A percentile compares a stretch with the other conserved stretches of the same genome.
These are phyloP conservation scores for Beauveria varroae DNA, from an alignment of 2,329 filamentous ascomycete genomes.

Conservation along the genomic window DNA sequence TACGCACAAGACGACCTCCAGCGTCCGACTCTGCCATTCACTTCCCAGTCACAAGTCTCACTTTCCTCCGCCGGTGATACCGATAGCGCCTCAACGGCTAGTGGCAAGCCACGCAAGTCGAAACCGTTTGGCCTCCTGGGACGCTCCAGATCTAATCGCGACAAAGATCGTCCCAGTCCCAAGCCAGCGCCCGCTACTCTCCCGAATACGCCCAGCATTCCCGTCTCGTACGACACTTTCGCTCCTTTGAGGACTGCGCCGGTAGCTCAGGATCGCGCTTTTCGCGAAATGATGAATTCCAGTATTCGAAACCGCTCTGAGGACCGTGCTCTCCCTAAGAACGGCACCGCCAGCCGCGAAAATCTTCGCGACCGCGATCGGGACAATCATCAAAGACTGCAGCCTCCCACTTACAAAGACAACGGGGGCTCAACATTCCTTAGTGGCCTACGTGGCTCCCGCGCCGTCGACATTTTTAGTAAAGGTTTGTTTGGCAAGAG, in stretches of 20 bases:
- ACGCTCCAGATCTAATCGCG: constrained; percentile 44
- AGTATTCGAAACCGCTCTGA: constrained; percentile 63
- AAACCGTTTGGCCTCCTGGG: constrained; percentile 48
- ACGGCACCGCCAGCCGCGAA: constrained; percentile 35
- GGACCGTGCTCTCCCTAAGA: constrained; percentile 50
- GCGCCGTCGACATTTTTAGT: constrained; percentile 72
- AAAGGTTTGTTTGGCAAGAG: constrained; percentile 79
- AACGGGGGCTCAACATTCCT: constrained; percentile 59
- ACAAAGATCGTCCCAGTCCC: constrained; percentile 38
- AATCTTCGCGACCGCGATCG: constrained; percentile 39
- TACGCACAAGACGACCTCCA: constrained; percentile 3
- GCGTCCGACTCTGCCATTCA: constrained; percentile 25
- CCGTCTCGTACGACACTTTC: constrained; percentile 22
- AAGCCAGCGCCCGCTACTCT: constrained; percentile 25
- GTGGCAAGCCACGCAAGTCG: constrained; percentile 41
- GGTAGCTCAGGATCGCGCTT: constrained; percentile 56
- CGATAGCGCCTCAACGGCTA: constrained; percentile 30
- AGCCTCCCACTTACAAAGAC: constrained; percentile 50
- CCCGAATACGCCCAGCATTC: constrained; percentile 19
- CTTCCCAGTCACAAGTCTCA: constrained; percentile 46
- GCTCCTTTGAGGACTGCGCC: constrained; percentile 53
- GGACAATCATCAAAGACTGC: constrained; percentile 27
- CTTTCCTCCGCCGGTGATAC: constrained; percentile 41
- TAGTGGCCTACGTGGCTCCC: constrained; percentile 64
- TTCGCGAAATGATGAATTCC: constrained; percentile 60